A percentile compares a stretch with the other conserved stretches of the same genome.
Conservation (phyloP, 495 filamentous ascomycete species). For the Aspergillus ellipticus region DNA sequence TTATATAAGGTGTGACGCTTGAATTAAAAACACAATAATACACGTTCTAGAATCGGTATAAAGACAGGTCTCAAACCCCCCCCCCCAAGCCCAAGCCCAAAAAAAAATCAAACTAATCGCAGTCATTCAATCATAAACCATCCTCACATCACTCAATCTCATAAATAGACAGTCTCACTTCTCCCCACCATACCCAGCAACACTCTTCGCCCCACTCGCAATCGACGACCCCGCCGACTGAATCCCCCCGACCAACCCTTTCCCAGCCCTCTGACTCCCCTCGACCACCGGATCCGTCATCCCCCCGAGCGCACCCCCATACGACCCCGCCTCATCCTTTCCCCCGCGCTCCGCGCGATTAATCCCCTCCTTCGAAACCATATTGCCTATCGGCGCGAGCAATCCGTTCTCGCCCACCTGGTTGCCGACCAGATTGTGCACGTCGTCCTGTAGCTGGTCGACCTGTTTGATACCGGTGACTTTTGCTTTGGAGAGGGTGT, state of each 20-base stretch:
- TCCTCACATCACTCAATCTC: neutral
- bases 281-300: slow-evolving; percentile 15
- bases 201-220: slow-evolving; percentile 6
- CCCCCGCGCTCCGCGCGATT: slow-evolving; percentile 60
- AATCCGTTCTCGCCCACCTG: slow-evolving; percentile 64
- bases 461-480: slow-evolving; percentile 59
- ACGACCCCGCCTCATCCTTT: slow-evolving; percentile 55
- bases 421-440: slow-evolving; percentile 53
- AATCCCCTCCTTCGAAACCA: slow-evolving; percentile 58
- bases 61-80: no score
- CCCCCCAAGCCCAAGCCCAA: no score
- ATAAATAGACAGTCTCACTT: neutral
- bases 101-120: neutral
- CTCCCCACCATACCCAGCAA: no score
- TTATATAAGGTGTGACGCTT: no score
- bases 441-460: slow-evolving; percentile 60
- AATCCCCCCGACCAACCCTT: slow-evolving; percentile 1
- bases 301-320: slow-evolving; percentile 24
- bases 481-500: slow-evolving; percentile 61
- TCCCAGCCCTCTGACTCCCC: slow-evolving; percentile 6
- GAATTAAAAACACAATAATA: no score
- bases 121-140: neutral
- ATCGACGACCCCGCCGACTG: slow-evolving; percentile 6
- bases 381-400: slow-evolving; percentile 55
- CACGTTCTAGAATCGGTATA: no score